A percentile compares a stretch with the other conserved stretches of the same genome.
phyloP scores from a whole-genome alignment of 306 rosid genomes.

The Lablab purpureus region DNA sequence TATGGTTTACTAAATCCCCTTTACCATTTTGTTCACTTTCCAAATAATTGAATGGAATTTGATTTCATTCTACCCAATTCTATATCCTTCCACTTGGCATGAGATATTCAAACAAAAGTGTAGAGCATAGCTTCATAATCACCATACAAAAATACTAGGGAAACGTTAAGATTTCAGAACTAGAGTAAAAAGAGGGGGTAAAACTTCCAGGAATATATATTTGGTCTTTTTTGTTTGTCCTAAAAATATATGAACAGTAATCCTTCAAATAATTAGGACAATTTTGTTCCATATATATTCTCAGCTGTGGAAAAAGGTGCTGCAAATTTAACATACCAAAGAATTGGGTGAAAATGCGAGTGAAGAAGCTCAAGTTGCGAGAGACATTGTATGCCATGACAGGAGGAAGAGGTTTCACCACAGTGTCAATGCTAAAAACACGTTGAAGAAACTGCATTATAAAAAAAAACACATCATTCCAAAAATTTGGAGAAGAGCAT shows the following conservation, averaged over 20 bases:
- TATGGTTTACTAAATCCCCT: not conserved
- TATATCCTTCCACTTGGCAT: not conserved
- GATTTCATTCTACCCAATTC: not conserved
- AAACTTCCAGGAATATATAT: not conserved
- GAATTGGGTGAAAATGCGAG: constrained; percentile 95
- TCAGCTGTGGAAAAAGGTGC: constrained; percentile 4
- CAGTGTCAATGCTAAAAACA: constrained; percentile 87
- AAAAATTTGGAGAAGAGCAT: constrained; percentile 17
- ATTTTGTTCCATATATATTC: constrained; percentile 30
- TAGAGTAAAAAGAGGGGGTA: not conserved
- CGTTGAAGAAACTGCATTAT: constrained; percentile 86
- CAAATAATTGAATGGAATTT: not conserved
- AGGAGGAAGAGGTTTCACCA: constrained; percentile 94
- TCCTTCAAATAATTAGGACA: constrained; percentile 21
- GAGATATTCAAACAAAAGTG: not conserved
- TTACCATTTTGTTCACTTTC: not conserved
- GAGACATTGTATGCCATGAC: constrained; percentile 85
- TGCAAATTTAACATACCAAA: constrained; percentile 69
- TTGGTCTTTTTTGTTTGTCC: not conserved
- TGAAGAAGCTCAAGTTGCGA: constrained; percentile 96
- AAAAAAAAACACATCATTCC: constrained; percentile 15
- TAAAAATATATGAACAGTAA: not conserved
- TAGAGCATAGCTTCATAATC: not conserved
- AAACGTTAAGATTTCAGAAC: not conserved
- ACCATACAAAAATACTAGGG: not conserved